Evolutionary conservation across 75 land plant genomes (phyloP).

Genomic region (Selaginella moellendorffii): DNA sequence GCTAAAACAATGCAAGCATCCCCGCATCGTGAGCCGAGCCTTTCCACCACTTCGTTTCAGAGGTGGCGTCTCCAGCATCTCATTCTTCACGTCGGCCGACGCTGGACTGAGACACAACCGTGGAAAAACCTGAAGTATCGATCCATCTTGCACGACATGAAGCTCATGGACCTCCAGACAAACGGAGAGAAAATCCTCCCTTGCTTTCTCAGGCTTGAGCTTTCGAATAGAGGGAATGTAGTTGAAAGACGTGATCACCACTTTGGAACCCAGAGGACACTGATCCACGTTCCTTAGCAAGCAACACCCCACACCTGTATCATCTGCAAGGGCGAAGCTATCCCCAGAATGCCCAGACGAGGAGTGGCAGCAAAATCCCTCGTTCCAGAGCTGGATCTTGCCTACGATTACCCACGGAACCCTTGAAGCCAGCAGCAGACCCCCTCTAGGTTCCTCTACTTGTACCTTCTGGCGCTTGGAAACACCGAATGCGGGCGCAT

Average conservation of each 20-base stretch:
- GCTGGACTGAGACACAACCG: constrained; percentile 18
- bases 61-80: constrained; percentile 17
- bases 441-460: too few species aligned
- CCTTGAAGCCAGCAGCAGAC: constrained; percentile 2
- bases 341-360: constrained; percentile 9
- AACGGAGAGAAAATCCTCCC: too few species aligned
- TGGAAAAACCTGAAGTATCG: constrained; percentile 11
- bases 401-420: constrained; percentile 11
- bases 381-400: constrained; percentile 22
- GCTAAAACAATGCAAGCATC: constrained; percentile 16
- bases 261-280: constrained; percentile 15
- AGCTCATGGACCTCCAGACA: constrained; percentile 14
- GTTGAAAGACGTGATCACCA: too few species aligned
- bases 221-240: too few species aligned
- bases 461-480: too few species aligned
- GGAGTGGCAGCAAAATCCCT: background rate
- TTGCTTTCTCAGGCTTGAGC: too few species aligned
- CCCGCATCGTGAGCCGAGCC: constrained; percentile 4
- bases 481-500: too few species aligned
- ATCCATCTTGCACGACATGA: constrained; percentile 6
- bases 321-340: constrained; percentile 21
- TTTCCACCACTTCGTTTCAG: constrained; percentile 9
- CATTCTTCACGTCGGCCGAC: constrained; percentile 13
- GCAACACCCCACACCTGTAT: constrained; percentile 13
- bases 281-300: constrained; percentile 12